These are phyloP conservation scores for Adenanthera pavonina DNA, from an alignment of 306 rosid species.

Conservation along the genomic window DNA sequence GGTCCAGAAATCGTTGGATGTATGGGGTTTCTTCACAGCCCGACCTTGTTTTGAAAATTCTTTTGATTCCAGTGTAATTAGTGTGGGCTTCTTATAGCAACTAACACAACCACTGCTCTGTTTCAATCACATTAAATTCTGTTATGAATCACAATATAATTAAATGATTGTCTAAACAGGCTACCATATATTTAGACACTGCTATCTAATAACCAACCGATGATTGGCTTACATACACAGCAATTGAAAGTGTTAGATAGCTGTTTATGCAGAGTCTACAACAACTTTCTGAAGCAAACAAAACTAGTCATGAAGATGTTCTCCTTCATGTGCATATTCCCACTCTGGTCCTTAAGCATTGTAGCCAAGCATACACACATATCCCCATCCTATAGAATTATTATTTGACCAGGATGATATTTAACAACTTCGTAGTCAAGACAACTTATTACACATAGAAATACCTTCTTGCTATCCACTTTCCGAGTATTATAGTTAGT, in stretches of 20 bases:
- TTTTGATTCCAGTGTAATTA: conserved; percentile 47
- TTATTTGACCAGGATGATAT: background rate
- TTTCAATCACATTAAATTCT: conserved; percentile 75
- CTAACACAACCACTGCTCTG: conserved; percentile 99
- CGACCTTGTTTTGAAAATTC: conserved; percentile 38
- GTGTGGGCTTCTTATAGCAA: conserved; percentile 62
- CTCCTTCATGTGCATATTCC: background rate
- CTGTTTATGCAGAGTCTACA: background rate
- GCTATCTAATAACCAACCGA: conserved; percentile 27
- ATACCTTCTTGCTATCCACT: background rate
- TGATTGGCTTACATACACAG: conserved; percentile 21
- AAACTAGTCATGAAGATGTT: background rate
- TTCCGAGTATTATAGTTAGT: background rate
- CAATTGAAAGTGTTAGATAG: background rate
- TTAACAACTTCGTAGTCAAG: background rate
- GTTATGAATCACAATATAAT: conserved; percentile 62
- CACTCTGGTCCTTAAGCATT: background rate
- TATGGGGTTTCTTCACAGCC: conserved; percentile 55
- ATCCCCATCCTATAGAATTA: background rate
- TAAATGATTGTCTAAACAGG: conserved; percentile 1
- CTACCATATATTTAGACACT: conserved; percentile 23
- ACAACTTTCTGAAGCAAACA: background rate
- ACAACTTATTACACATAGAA: background rate
- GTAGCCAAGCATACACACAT: background rate
- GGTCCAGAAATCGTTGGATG: conserved; percentile 90